Base-by-base conservation (phyloP, 2,329 filamentous ascomycete genomes). In the Scedosporium dehoogii region DNA sequence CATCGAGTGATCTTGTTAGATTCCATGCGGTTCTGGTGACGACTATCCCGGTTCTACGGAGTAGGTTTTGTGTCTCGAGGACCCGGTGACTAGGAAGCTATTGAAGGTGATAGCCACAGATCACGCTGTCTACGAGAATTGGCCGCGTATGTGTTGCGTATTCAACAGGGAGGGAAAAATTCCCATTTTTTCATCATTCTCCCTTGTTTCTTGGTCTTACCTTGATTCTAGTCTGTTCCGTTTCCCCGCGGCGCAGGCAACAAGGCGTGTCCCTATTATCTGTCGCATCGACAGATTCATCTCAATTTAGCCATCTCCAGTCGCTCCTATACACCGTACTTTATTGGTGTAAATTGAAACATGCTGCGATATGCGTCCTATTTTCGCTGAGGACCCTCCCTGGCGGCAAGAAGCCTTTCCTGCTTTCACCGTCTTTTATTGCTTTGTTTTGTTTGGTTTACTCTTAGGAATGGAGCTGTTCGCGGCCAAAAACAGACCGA, bases 201-300 rank as follows among this genome's bases (percentile, higher is more conserved):
- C 33, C 33, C 33, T 12, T 2, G 12, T 38, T 38, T 38, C 33
- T 14, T 1, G 10, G 5, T 3, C 18, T 53, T 18, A 4, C 18
- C 48, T 27, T 58, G 25, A 38, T 33, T 38, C 33, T 38, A 2
- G 33, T 38, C 33, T 10, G 33, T 38, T 38, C 33, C 33, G 33
- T 38, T 38, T 33, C 27, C 55, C 55, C 55, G 55, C 55, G n/a
- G 25, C 33, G 33, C 33, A 38, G 33, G 44, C 14, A 41, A 14
- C 58, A 60, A 46, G 44, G 41, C 9, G 41, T 23, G n/a, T 18
- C 16, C n/a, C 25, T 18, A 53, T 10, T 18, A 53, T 10, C 25
- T 48, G 44, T 60, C n/a, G 44, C 59, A 53, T 60, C 59, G 41
- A 60, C 59, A 53, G 44, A 60, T 53, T 60, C 59, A 53, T 60